Base-by-base conservation (phyloP, 1,284 basidiomycete species). In the Rhodotorula sp. region DNA sequence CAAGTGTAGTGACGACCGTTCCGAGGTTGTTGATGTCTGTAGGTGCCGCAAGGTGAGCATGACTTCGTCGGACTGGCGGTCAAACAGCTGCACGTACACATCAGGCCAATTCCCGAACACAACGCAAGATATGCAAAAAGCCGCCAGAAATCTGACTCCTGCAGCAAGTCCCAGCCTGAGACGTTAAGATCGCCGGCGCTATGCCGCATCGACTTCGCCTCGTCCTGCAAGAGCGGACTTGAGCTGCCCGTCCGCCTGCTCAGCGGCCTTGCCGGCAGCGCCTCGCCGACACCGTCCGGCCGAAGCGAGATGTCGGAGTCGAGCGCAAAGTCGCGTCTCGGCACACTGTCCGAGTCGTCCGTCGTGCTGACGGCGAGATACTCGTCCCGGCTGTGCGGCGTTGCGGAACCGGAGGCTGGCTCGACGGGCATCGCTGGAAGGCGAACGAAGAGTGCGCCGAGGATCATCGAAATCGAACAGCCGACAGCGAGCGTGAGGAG, bases 401-500 rank as follows among this genome's bases (percentile, higher is more conserved):
- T 58, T 13, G 60, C 31, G 31, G 47, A 46, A 55, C 34, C 31
- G 16, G 37, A 4, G 13, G 28, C 34, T 9, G 40, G 20, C 44
- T 10, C 44, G 16, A 28, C 26, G 26, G 11, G 2, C 0, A 58
- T 52, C 4, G 58, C 54, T 4, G 55, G 58, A 1, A 64, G 64
- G 15, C 56, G 73, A 24, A 81, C 74, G 44, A 81, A 68, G 22
- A 72, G 37, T 22, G 76, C 62, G 4, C 80, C 80, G 34, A 78
- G 62, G 22, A 80, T 37, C 73, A 80, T 79, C 57, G 76, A 76
- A n/a, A 74, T 18, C 47, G 75, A 74, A 56, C 76, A 77, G 2
- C 80, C 80, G 15, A 77, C 52, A 0, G 79, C 76, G 28, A 81
- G 77, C 53, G 77, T 64, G 28, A 77, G 63, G 54, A 80, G 73